phyloP scores from a whole-genome alignment of 2,329 filamentous ascomycete genomes.

The Pyrenophora teres region DNA sequence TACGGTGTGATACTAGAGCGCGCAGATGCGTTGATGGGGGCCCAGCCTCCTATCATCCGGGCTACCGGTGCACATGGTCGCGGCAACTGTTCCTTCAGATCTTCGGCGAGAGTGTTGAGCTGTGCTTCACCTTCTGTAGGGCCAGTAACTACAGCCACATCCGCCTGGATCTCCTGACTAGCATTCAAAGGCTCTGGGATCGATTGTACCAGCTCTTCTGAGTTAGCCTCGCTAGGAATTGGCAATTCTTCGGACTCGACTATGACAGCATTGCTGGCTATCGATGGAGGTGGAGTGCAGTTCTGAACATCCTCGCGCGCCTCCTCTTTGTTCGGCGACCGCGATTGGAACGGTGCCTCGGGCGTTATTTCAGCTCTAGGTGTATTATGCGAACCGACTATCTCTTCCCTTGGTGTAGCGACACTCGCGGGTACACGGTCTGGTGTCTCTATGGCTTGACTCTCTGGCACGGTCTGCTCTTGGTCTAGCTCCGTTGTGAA shows the following conservation, averaged over 20 bases:
- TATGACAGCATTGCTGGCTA: neutral
- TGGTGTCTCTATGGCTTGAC: neutral
- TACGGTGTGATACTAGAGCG: slow-evolving; percentile 11
- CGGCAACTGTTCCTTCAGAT: neutral
- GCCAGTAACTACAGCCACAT: neutral
- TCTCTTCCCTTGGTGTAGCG: neutral
- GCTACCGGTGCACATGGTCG: neutral
- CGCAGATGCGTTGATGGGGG: slow-evolving; percentile 22
- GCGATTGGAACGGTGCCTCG: neutral
- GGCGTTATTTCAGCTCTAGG: neutral
- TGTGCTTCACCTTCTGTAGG: neutral
- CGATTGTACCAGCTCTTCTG: neutral
- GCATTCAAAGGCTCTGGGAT: neutral
- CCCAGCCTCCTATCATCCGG: slow-evolving; percentile 18
- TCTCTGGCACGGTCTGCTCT: neutral
- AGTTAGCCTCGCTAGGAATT: neutral
- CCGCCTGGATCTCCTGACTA: neutral
- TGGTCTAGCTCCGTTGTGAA: slow-evolving; percentile 24
- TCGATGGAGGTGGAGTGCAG: neutral
- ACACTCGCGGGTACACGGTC: neutral
- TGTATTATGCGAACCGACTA: neutral
- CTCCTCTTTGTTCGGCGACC: neutral
- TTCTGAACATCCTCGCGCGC: neutral
- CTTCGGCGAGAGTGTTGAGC: neutral
- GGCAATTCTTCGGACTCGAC: neutral